Conservation (phyloP, 2,329 filamentous ascomycete genomes). For the Sclerotinia borealis region DNA sequence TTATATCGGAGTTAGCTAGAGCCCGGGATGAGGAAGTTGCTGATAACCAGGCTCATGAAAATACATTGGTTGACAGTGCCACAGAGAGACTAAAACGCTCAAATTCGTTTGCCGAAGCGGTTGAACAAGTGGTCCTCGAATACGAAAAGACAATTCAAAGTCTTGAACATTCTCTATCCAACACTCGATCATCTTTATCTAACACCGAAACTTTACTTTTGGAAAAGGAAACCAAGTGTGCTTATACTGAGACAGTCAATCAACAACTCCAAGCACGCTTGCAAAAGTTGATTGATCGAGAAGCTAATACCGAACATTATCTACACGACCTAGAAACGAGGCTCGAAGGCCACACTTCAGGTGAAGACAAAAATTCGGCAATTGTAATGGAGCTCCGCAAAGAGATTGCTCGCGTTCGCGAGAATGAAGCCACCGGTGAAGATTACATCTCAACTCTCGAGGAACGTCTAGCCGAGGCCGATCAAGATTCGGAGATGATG, state of each 20-base stretch:
- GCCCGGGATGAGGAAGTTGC: conserved; percentile 64
- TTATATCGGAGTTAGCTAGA: conserved; percentile 89
- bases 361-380: conserved; percentile 85
- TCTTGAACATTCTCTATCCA: conserved; percentile 85
- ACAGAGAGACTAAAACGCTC: conserved; percentile 88
- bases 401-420: conserved; percentile 79
- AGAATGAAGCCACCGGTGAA: conserved; percentile 85
- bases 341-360: conserved; percentile 82
- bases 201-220: conserved; percentile 79
- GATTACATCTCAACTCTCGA: conserved; percentile 97
- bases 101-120: conserved; percentile 90
- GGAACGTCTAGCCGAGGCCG: conserved; percentile 88
- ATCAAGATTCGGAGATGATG: conserved; percentile 95
- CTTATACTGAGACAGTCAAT: conserved; percentile 89
- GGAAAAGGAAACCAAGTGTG: conserved; percentile 90
- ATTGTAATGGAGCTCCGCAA: conserved; percentile 84
- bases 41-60: conserved; percentile 52
- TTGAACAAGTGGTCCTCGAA: conserved; percentile 92
- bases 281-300: conserved; percentile 89
- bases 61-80: conserved; percentile 67
- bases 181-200: conserved; percentile 76
- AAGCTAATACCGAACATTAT: conserved; percentile 86
- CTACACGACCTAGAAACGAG: conserved; percentile 86
- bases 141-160: conserved; percentile 98
- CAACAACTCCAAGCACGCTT: conserved; percentile 80